A percentile compares a stretch with the other conserved stretches of the same genome.
phyloP scores from a whole-genome alignment of 441 rosid genomes.

The Heliophila coronopifolia region DNA sequence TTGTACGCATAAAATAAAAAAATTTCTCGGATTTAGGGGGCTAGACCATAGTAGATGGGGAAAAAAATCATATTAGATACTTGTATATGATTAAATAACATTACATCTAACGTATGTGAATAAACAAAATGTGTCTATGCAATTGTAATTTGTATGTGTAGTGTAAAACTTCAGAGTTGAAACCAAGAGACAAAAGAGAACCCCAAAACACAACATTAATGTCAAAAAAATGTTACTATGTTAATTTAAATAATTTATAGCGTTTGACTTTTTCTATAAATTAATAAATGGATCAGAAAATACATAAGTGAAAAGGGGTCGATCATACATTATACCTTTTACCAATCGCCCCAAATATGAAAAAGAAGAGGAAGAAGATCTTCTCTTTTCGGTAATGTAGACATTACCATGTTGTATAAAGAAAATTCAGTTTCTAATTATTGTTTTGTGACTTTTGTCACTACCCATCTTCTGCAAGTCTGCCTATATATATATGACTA shows the following conservation, averaged over 20 bases:
- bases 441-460: slow-evolving; percentile 14
- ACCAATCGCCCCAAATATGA: slow-evolving; percentile 20
- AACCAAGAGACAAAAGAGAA: slow-evolving; percentile 22
- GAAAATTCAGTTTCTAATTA: background rate
- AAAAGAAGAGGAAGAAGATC: background rate
- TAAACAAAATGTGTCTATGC: slow-evolving; percentile 14
- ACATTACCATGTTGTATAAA: slow-evolving; percentile 11
- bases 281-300: slow-evolving; percentile 6
- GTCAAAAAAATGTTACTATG: too few species aligned
- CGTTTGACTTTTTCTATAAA: background rate
- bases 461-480: slow-evolving; percentile 34
- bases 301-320: slow-evolving; percentile 17
- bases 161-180: slow-evolving; percentile 10
- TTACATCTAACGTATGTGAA: slow-evolving; percentile 5
- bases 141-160: background rate
- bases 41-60: too few species aligned
- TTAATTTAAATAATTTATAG: too few species aligned
- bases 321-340: slow-evolving; percentile 6
- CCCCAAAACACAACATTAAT: background rate
- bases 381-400: slow-evolving; percentile 3
- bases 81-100: too few species aligned
- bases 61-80: too few species aligned
- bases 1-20: too few species aligned
- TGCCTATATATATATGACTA: slow-evolving; percentile 26
- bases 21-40: too few species aligned